Conservation (phyloP, 768 basidiomycete genomes). For the Hemileccinum rubropunctum region DNA sequence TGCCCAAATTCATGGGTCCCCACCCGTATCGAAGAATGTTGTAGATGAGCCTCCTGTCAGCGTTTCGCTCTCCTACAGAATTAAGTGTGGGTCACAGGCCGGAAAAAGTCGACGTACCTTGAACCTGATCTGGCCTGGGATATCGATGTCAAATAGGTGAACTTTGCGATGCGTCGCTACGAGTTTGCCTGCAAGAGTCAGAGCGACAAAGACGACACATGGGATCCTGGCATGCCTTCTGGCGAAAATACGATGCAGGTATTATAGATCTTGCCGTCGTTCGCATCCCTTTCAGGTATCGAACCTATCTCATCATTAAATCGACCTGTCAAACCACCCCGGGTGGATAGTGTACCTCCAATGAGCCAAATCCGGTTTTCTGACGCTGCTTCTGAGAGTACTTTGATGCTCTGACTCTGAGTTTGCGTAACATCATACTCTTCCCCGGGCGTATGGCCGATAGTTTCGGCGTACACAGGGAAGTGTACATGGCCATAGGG, state of each 20-base stretch:
- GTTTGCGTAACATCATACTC: slow-evolving; percentile 54
- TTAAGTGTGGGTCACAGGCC: neutral
- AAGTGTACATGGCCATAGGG: slow-evolving; percentile 82
- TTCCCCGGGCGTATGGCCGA: slow-evolving; percentile 57
- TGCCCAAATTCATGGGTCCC: slow-evolving; percentile 1
- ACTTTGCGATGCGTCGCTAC: slow-evolving; percentile 90
- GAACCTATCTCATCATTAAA: slow-evolving; percentile 56
- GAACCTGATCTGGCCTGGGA: slow-evolving; percentile 88
- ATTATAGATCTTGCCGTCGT: slow-evolving; percentile 77
- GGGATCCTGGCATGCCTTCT: slow-evolving; percentile 42
- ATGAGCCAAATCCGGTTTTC: slow-evolving; percentile 84
- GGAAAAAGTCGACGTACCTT: slow-evolving; percentile 47
- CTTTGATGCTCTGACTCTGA: slow-evolving; percentile 73
- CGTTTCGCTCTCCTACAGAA: slow-evolving; percentile 77
- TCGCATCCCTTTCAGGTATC: slow-evolving; percentile 79
- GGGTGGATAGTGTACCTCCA: slow-evolving; percentile 58
- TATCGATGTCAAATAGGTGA: slow-evolving; percentile 97
- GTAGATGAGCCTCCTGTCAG: slow-evolving; percentile 70
- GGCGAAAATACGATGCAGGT: slow-evolving; percentile 91
- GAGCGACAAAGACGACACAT: neutral
- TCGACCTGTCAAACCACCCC: neutral
- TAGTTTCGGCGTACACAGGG: slow-evolving; percentile 78
- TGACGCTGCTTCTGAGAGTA: slow-evolving; percentile 80
- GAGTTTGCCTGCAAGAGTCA: slow-evolving; percentile 59
- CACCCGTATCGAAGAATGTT: slow-evolving; percentile 89